Evolutionary conservation across 139 green algal species (phyloP).

Genomic region (Ettlia oleoabundans): DNA sequence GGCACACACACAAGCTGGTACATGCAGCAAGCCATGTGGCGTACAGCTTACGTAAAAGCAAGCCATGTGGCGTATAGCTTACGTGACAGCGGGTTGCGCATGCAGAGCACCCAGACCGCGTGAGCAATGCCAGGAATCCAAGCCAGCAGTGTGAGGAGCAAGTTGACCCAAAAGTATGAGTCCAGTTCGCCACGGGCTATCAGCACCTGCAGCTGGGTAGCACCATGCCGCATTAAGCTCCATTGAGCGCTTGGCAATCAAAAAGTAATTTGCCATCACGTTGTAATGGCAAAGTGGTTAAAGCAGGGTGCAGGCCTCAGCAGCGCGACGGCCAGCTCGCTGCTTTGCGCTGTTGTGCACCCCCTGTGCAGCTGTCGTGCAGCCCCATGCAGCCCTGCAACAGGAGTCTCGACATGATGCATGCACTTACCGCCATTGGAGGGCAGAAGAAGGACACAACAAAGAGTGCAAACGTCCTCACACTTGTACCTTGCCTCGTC

Average conservation of each 20-base stretch:
- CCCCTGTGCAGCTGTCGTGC: too few species aligned
- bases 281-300: too few species aligned
- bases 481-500: too few species aligned
- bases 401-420: too few species aligned
- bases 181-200: background rate
- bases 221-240: background rate
- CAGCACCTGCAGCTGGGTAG: background rate
- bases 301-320: too few species aligned
- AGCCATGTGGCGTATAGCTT: background rate
- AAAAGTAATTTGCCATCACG: background rate
- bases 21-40: background rate
- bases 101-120: constrained; percentile 10
- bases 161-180: constrained; percentile 1
- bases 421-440: constrained; percentile 3
- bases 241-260: too few species aligned
- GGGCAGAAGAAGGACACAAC: constrained; percentile 2
- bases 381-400: too few species aligned
- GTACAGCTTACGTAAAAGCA: background rate
- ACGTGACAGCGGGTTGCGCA: constrained; percentile 2
- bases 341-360: too few species aligned
- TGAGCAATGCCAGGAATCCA: constrained; percentile 9
- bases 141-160: constrained; percentile 20
- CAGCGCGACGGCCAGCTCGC: too few species aligned
- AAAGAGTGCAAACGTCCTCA: background rate
- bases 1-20: too few species aligned